Evolutionary conservation across 1,284 basidiomycete species (phyloP).

Genomic region (Gymnopus androsaceus): DNA sequence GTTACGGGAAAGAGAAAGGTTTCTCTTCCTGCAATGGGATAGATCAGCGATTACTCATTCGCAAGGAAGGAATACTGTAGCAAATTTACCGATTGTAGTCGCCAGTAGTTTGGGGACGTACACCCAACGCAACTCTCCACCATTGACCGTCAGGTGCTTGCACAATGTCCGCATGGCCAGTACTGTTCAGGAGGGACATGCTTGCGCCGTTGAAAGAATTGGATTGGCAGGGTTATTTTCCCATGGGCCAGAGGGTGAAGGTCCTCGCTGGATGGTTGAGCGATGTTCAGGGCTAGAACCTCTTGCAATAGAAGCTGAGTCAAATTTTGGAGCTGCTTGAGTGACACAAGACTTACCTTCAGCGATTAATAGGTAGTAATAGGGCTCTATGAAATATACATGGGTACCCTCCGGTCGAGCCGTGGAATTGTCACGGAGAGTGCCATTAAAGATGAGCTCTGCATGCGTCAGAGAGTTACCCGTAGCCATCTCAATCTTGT

Average conservation of each 20-base stretch:
- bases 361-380: constrained; percentile 45
- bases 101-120: constrained; percentile 36
- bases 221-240: constrained; percentile 42
- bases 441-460: constrained; percentile 36
- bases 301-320: constrained; percentile 21
- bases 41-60: too few species aligned
- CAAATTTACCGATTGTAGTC: constrained; percentile 38
- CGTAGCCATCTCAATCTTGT: constrained; percentile 41
- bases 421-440: constrained; percentile 34
- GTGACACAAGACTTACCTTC: constrained; percentile 34
- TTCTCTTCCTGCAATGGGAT: constrained; percentile 36
- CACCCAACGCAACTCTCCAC: constrained; percentile 46
- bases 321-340: background rate
- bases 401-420: constrained; percentile 42
- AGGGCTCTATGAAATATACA: constrained; percentile 40
- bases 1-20: constrained; percentile 45
- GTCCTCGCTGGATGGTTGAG: constrained; percentile 38
- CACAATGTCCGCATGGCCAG: constrained; percentile 44
- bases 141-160: constrained; percentile 38
- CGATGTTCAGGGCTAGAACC: constrained; percentile 36
- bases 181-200: constrained; percentile 35
- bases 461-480: constrained; percentile 40
- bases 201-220: constrained; percentile 43
- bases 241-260: constrained; percentile 41
- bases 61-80: too few species aligned